These are phyloP conservation scores for Castanea sativa DNA, from an alignment of 306 rosid species.

Conservation along the genomic window DNA sequence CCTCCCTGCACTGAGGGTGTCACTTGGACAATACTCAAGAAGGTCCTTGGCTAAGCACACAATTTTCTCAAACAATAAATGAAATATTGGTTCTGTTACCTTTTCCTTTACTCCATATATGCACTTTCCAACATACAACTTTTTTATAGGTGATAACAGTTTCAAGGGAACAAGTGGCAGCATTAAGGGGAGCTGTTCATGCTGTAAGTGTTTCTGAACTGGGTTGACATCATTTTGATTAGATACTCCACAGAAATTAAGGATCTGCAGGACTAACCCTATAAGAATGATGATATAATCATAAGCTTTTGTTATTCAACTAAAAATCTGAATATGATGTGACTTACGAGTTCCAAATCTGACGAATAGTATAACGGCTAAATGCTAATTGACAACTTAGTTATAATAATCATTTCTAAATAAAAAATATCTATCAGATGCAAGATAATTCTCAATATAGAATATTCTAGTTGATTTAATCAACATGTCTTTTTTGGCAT, in stretches of 20 bases:
- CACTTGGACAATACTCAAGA: slow-evolving; percentile 55
- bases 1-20: slow-evolving; percentile 88
- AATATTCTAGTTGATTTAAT: no score
- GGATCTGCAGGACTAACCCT: not conserved
- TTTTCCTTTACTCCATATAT: not conserved
- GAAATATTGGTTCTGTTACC: not conserved
- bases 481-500: no score
- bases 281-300: not conserved
- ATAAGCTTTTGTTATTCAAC: no score
- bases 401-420: no score
- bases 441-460: no score
- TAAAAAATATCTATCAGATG: no score
- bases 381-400: no score
- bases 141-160: slow-evolving; percentile 55
- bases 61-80: not conserved
- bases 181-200: slow-evolving; percentile 48
- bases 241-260: not conserved
- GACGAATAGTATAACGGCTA: no score
- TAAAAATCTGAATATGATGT: no score
- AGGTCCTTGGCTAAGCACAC: slow-evolving; percentile 37
- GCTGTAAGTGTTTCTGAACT: slow-evolving; percentile 41
- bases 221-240: not conserved
- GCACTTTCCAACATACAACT: not conserved
- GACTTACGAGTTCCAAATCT: no score
- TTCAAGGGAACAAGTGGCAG: slow-evolving; percentile 55